These are phyloP conservation scores for Lobosporangium transversale DNA, from an alignment of 192 early-diverging fungal species.

Conservation along the genomic window DNA sequence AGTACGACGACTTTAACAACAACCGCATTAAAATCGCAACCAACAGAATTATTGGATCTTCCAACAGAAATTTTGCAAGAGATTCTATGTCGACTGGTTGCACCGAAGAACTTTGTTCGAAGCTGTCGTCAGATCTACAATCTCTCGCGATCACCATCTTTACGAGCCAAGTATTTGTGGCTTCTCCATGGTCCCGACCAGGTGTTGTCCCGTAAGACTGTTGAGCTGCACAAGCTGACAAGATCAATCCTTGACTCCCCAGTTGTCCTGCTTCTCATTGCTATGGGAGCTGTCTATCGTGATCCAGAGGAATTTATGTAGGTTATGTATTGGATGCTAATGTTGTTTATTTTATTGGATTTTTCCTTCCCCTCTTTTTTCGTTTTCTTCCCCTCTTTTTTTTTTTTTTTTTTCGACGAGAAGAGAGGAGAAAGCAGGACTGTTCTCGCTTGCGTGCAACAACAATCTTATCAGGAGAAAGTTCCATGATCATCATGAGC, in stretches of 20 bases:
- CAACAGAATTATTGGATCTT: slow-evolving; percentile 11
- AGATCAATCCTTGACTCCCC: slow-evolving; percentile 24
- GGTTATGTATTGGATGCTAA: slow-evolving; percentile 17
- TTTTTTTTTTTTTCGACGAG: too few relatives aligned
- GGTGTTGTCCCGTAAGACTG: slow-evolving; percentile 24
- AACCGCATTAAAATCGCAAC: background rate
- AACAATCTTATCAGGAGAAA: too few relatives aligned
- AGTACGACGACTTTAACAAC: slow-evolving; percentile 1
- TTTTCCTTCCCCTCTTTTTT: too few relatives aligned
- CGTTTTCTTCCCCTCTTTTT: too few relatives aligned
- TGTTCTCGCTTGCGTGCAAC: too few relatives aligned
- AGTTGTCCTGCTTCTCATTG: slow-evolving; percentile 25
- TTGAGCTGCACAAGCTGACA: slow-evolving; percentile 28
- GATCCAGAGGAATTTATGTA: slow-evolving; percentile 52
- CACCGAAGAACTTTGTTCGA: slow-evolving; percentile 24
- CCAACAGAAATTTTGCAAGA: slow-evolving; percentile 35
- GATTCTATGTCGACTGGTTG: slow-evolving; percentile 19
- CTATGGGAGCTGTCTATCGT: slow-evolving; percentile 33
- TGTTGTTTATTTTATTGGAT: too few relatives aligned
- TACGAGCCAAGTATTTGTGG: slow-evolving; percentile 31
- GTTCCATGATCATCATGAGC: too few relatives aligned
- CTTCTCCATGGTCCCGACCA: slow-evolving; percentile 29
- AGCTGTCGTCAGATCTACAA: slow-evolving; percentile 15
- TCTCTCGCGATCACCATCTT: slow-evolving; percentile 20
- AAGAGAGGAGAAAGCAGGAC: too few relatives aligned